These are phyloP conservation scores for Camelina laxa DNA, from an alignment of 345 rosid genomes.

Conservation along the genomic window DNA sequence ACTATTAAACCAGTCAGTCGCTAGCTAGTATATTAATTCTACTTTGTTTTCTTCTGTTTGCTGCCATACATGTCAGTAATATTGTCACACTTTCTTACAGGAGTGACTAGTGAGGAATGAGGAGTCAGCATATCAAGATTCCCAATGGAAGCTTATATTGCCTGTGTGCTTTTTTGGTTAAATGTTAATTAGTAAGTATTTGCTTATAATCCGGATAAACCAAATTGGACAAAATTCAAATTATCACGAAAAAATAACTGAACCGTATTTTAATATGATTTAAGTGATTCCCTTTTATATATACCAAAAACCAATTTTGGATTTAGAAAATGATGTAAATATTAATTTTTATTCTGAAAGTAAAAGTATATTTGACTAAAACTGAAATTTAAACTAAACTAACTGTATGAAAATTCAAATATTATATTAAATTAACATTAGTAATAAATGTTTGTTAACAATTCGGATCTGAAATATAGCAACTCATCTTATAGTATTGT, in stretches of 20 bases:
- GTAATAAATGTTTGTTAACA: no score
- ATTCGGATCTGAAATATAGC: no score
- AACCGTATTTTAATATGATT: not conserved
- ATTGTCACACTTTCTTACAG: slow-evolving; percentile 45
- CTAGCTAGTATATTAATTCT: slow-evolving; percentile 11
- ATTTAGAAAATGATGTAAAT: no score
- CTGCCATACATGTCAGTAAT: slow-evolving; percentile 52
- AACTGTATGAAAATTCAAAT: no score
- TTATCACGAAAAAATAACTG: not conserved
- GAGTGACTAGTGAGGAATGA: slow-evolving; percentile 30
- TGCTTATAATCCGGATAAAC: not conserved
- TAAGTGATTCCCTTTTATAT: no score
- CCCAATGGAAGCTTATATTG: not conserved
- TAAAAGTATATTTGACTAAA: no score
- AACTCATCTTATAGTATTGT: no score
- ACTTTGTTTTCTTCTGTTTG: slow-evolving; percentile 9
- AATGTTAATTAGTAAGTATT: not conserved
- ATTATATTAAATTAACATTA: no score
- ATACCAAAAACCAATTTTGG: not conserved
- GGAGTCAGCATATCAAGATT: slow-evolving; percentile 30
- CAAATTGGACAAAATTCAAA: not conserved
- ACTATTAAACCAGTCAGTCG: no score
- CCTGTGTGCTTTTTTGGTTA: not conserved
- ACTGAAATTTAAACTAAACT: no score
- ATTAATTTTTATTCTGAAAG: no score